phyloP scores from a whole-genome alignment of 257 asterid genomes.

The Solanum tarapatanum region DNA sequence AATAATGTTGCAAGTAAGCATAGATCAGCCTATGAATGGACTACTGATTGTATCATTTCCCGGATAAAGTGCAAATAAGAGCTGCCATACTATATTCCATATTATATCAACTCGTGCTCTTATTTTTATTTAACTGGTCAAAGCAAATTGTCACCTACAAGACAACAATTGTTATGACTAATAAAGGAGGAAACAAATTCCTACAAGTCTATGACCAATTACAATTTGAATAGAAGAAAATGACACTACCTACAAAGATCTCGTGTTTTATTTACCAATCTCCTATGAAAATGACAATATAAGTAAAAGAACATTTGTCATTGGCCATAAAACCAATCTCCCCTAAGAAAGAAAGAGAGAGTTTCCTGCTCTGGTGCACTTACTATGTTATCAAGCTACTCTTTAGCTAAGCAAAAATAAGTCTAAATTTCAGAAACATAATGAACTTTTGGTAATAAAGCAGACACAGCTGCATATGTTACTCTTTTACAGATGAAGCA shows the following conservation, averaged over 20 bases:
- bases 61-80: not conserved
- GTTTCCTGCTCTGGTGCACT: not conserved
- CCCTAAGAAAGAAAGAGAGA: not conserved
- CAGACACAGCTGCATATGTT: not conserved
- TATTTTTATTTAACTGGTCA: not conserved
- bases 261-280: not conserved
- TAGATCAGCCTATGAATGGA: not conserved
- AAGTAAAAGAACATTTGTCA: not conserved
- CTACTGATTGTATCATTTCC: not conserved
- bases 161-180: not conserved
- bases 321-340: not conserved
- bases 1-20: not conserved
- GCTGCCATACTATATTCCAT: not conserved
- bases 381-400: not conserved
- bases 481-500: not conserved
- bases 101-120: not conserved
- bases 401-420: not conserved
- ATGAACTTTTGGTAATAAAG: not conserved
- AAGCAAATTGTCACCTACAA: not conserved
- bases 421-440: not conserved
- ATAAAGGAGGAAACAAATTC: not conserved
- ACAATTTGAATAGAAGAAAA: not conserved
- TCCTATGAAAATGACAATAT: not conserved
- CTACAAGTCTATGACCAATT: not conserved
- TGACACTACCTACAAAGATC: not conserved